Percentiles rank a stretch among this genome's conserved stretches.
phyloP scores from a whole-genome alignment of 495 filamentous ascomycete genomes.

The Cudoniella acicularis region DNA sequence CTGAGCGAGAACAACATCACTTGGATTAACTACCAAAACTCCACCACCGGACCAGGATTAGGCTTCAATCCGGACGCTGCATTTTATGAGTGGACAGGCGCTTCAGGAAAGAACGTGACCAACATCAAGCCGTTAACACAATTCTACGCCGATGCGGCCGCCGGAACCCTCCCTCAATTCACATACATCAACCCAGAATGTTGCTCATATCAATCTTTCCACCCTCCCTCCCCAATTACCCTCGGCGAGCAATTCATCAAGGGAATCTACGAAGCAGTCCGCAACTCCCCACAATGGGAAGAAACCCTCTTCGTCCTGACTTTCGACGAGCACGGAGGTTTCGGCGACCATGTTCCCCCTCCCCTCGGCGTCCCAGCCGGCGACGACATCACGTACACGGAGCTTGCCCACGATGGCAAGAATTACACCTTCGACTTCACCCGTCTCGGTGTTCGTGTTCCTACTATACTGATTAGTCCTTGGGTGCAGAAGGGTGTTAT shows the following conservation, averaged over 20 bases:
- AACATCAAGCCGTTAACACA: conserved; percentile 35
- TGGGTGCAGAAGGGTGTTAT: conserved; percentile 40
- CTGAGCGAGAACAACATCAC: conserved; percentile 38
- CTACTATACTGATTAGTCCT: conserved; percentile 47
- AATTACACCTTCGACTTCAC: conserved; percentile 43
- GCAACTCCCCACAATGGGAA: conserved; percentile 42
- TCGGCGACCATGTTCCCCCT: conserved; percentile 47
- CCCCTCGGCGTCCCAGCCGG: conserved; percentile 35
- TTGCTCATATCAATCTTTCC: conserved; percentile 48
- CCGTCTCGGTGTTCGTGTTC: conserved; percentile 46
- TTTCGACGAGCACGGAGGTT: conserved; percentile 48
- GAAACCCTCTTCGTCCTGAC: conserved; percentile 45
- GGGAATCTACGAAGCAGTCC: conserved; percentile 45
- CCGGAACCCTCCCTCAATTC: conserved; percentile 42
- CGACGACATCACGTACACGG: conserved; percentile 42
- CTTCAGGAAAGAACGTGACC: conserved; percentile 14
- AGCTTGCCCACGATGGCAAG: conserved; percentile 36
- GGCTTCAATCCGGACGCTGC: conserved; percentile 27
- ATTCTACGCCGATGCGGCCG: conserved; percentile 42
- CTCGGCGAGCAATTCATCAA: conserved; percentile 48
- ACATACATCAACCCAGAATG: conserved; percentile 50
- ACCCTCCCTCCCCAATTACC: conserved; percentile 42
- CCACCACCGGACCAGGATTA: conserved; percentile 13
- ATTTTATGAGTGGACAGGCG: conserved; percentile 38
- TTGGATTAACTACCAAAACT: conserved; percentile 50